Base-by-base conservation (phyloP, 306 rosid species). In the Datisca glomerata region DNA sequence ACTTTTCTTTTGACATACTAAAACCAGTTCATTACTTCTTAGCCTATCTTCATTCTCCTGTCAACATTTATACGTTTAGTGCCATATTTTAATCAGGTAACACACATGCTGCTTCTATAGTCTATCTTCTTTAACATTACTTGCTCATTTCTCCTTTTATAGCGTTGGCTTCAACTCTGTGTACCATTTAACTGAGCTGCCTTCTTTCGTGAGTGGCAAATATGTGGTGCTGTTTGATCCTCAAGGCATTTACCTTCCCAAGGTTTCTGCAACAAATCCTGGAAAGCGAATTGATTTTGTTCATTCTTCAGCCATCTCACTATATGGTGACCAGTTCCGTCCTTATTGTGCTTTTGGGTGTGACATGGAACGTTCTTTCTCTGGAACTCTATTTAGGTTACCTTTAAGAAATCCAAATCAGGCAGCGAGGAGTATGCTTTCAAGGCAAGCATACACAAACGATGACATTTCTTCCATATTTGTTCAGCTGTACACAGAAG, bases 151-250 rank as follows among this genome's bases (percentile, higher is more conserved):
- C n/a, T 47, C 24, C 21, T 46, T 51, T 55, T 41, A 27, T 52
- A 87, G 97, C 76, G 93, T 87, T 46, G 97, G 97, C 58, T 87
- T 87, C 89, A 87, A 87, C 71, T 87, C 97, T 4, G 97, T 87
- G 44, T 87, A 87, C 72, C 97, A 87, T 68, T 68, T 87, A 63
- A 87, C 97, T 19, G 97, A 87, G 71, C 80, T 87, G 60, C 97
- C 97, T 21, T 87, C 97, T 8, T 87, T 87, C 65, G 97, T 87
- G 60, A 87, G 97, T 59, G 97, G 93, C 41, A 87, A 87, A 33
- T 69, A 76, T 15, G 83, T 83, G 58, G 94, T 87, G 43, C 54
- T 87, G 41, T 87, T 87, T 68, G 97, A 87, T 70, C 97, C 97
- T 56, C 97, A 87, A 75, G 78, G 94, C 20, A 64, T 65, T 63